phyloP scores from a whole-genome alignment of 176 grass and related monocot species.

The Panicum miliaceum region DNA sequence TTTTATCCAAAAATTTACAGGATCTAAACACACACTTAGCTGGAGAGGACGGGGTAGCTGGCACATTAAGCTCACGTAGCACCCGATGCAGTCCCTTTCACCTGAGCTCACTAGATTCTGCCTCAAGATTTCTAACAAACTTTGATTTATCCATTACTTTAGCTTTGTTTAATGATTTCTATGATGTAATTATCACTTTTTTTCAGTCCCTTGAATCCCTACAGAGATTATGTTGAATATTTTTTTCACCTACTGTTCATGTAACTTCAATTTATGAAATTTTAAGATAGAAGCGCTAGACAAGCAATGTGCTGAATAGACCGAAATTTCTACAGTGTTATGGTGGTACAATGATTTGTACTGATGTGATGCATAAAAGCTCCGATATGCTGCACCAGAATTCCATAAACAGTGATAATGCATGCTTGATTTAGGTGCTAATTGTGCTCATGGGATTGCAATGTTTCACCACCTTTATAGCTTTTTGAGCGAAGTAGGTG shows the following conservation, averaged over 20 bases:
- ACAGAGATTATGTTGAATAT: not conserved
- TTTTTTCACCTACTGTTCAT: not conserved
- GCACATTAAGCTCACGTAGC: constrained; percentile 48
- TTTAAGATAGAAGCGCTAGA: not conserved
- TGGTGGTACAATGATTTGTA: not conserved
- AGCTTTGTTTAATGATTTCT: constrained; percentile 26
- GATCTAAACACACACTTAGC: too few relatives aligned
- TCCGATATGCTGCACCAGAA: not conserved
- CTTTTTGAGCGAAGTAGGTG: constrained; percentile 34
- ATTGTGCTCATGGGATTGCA: constrained; percentile 36
- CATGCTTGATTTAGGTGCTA: constrained; percentile 16
- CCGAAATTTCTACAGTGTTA: not conserved
- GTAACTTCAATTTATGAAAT: not conserved
- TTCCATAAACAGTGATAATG: not conserved
- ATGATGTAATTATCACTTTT: constrained; percentile 9
- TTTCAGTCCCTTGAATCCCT: not conserved
- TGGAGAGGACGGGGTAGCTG: constrained; percentile 26
- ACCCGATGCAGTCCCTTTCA: constrained; percentile 44
- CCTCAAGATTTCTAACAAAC: constrained; percentile 54
- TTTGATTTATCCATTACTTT: constrained; percentile 53
- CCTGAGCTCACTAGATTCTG: constrained; percentile 50
- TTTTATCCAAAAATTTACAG: too few relatives aligned
- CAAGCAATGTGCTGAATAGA: not conserved
- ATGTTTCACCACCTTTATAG: constrained; percentile 19
- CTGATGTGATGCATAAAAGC: constrained; percentile 1